These are phyloP conservation scores for Ceratocystis huliohia DNA, from an alignment of 2,329 filamentous ascomycete genomes.

Conservation along the genomic window DNA sequence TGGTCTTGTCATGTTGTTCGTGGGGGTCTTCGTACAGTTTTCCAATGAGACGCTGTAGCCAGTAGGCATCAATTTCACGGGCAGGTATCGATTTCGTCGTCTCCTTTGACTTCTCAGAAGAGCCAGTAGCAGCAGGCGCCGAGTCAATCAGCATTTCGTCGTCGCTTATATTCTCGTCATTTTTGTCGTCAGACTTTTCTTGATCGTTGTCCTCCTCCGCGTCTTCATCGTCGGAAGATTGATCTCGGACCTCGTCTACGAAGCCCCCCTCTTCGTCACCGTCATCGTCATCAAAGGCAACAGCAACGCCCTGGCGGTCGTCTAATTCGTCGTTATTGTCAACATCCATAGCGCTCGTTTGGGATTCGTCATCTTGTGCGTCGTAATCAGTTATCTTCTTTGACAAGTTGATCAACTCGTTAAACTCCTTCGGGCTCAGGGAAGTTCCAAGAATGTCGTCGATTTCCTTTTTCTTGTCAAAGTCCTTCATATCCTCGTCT, in stretches of 20 bases:
- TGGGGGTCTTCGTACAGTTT: conserved; percentile 81
- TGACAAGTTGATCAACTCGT: conserved; percentile 86
- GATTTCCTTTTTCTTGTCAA: conserved; percentile 95
- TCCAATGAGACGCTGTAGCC: conserved; percentile 88
- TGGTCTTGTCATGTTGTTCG: conserved; percentile 83
- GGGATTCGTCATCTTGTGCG: conserved; percentile 68
- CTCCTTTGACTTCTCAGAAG: conserved; percentile 33
- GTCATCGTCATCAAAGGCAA: conserved; percentile 86
- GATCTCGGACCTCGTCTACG: conserved; percentile 77
- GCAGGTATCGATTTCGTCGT: conserved; percentile 57
- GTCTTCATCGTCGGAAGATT: conserved; percentile 70
- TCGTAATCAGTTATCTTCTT: conserved; percentile 99
- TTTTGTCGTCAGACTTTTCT: conserved; percentile 37
- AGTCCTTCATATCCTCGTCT: conserved; percentile 89
- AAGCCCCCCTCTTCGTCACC: conserved; percentile 71
- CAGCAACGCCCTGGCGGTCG: conserved; percentile 89
- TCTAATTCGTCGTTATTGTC: conserved; percentile 72
- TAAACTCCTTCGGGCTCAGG: conserved; percentile 82
- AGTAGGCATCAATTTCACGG: conserved; percentile 91
- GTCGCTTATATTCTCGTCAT: conserved; percentile 33
- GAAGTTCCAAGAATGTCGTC: conserved; percentile 82
- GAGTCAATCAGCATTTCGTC: conserved; percentile 80
- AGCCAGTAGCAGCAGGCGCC: conserved; percentile 32
- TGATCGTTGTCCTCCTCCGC: conserved; percentile 44
- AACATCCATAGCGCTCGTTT: conserved; percentile 20